phyloP scores from a whole-genome alignment of 208 protist species.

The Jaenimonas drosophilae region DNA sequence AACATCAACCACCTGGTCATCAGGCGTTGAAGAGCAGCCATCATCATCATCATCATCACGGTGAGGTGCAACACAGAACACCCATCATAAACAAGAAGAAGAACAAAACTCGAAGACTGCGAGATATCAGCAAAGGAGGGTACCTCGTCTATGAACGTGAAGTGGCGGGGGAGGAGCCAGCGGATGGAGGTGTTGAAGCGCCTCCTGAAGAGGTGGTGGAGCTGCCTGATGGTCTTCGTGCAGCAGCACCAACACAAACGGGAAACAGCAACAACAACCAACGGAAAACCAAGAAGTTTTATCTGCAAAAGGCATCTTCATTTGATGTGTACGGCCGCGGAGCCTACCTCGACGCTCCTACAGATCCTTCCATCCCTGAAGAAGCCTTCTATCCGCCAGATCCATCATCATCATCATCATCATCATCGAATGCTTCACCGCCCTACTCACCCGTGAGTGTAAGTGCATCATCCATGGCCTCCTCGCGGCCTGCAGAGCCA shows the following conservation, averaged over 20 bases:
- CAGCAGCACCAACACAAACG: neutral
- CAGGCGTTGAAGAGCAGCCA: too few species aligned
- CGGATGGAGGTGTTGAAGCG: neutral
- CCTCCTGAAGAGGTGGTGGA: constrained; percentile 1
- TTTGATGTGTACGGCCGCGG: constrained; percentile 12
- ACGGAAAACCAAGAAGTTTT: constrained; percentile 7
- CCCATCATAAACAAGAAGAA: constrained; percentile 1
- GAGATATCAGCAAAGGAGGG: constrained; percentile 7
- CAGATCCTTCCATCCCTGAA: neutral
- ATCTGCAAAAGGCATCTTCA: constrained; percentile 14
- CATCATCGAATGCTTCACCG: too few species aligned
- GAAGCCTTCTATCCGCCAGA: too few species aligned
- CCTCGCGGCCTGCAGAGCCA: too few species aligned
- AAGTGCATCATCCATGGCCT: too few species aligned
- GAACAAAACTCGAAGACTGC: constrained; percentile 1
- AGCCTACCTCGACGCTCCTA: neutral
- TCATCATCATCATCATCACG: too few species aligned
- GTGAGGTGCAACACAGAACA: neutral
- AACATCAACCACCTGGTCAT: too few species aligned
- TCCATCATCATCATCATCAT: too few species aligned
- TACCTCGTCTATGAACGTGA: constrained; percentile 7
- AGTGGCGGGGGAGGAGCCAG: neutral
- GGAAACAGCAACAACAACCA: neutral
- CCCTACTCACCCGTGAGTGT: too few species aligned
- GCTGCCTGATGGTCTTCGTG: neutral